A percentile compares a stretch with the other conserved stretches of the same genome.
Conservation (phyloP, 345 rosid species). For the Murraya koenigii region DNA sequence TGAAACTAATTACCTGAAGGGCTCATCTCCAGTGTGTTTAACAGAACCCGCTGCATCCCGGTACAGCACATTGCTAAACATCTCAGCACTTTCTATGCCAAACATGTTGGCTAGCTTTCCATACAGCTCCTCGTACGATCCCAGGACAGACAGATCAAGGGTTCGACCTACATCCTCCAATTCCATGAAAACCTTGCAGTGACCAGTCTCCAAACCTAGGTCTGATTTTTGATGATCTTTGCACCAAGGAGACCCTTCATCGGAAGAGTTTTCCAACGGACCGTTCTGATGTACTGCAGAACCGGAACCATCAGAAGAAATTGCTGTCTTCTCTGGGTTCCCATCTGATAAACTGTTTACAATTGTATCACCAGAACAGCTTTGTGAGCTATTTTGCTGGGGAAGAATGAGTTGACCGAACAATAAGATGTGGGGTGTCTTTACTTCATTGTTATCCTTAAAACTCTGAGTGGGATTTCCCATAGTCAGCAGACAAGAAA, state of each 20-base stretch:
- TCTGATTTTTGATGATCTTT: slow-evolving; percentile 41
- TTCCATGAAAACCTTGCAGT: slow-evolving; percentile 88
- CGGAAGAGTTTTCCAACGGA: slow-evolving; percentile 52
- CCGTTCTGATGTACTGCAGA: slow-evolving; percentile 43
- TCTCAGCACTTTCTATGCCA: slow-evolving; percentile 61
- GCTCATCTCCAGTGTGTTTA: slow-evolving; percentile 75
- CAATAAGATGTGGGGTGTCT: slow-evolving; percentile 65
- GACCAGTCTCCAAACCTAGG: slow-evolving; percentile 52
- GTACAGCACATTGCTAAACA: slow-evolving; percentile 69
- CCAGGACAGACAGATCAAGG: slow-evolving; percentile 63
- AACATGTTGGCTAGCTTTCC: slow-evolving; percentile 71
- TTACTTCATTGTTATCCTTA: slow-evolving; percentile 45
- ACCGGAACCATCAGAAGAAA: slow-evolving; percentile 59
- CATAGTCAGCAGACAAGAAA: slow-evolving; percentile 63
- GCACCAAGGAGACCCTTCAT: slow-evolving; percentile 62
- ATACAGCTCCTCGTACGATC: slow-evolving; percentile 76
- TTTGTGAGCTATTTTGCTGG: slow-evolving; percentile 56
- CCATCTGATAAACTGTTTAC: slow-evolving; percentile 50
- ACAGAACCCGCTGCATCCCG: slow-evolving; percentile 56
- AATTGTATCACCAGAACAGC: slow-evolving; percentile 59
- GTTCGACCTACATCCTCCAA: slow-evolving; percentile 84
- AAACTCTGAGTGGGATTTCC: slow-evolving; percentile 42
- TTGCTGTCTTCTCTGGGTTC: slow-evolving; percentile 44
- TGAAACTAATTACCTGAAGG: slow-evolving; percentile 53
- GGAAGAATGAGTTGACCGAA: slow-evolving; percentile 82